Evolutionary conservation across 2,329 filamentous ascomycete genomes (phyloP).

Genomic region (Capronia americana): DNA sequence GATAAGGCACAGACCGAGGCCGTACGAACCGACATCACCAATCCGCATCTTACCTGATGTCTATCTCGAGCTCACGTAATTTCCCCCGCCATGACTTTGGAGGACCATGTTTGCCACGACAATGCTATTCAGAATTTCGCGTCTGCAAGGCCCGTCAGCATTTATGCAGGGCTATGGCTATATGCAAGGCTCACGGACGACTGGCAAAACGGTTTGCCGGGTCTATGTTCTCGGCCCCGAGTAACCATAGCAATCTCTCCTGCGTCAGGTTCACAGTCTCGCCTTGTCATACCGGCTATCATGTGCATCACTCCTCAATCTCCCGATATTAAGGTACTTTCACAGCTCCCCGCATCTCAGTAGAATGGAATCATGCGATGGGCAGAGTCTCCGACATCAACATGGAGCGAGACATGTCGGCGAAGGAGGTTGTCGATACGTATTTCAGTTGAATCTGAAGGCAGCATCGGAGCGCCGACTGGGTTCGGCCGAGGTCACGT

Average conservation of each 20-base stretch:
- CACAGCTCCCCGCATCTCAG: neutral
- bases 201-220: slow-evolving; percentile 2
- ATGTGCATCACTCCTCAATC: neutral
- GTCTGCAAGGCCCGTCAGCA: slow-evolving; percentile 1
- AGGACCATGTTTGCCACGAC: neutral
- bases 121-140: neutral
- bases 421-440: neutral
- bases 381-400: neutral
- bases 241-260: neutral
- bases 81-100: neutral
- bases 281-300: neutral
- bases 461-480: neutral
- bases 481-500: neutral
- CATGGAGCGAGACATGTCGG: neutral
- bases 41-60: neutral
- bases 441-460: neutral
- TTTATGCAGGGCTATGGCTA: neutral
- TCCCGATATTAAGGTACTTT: neutral
- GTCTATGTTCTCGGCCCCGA: neutral
- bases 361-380: neutral
- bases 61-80: neutral
- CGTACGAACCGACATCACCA: neutral
- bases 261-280: neutral
- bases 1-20: neutral
- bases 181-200: slow-evolving; percentile 1